Percentiles rank a stretch among this genome's conserved stretches.
These are phyloP conservation scores for Boletus huronensis DNA, from an alignment of 768 basidiomycete genomes.

Conservation along the genomic window DNA sequence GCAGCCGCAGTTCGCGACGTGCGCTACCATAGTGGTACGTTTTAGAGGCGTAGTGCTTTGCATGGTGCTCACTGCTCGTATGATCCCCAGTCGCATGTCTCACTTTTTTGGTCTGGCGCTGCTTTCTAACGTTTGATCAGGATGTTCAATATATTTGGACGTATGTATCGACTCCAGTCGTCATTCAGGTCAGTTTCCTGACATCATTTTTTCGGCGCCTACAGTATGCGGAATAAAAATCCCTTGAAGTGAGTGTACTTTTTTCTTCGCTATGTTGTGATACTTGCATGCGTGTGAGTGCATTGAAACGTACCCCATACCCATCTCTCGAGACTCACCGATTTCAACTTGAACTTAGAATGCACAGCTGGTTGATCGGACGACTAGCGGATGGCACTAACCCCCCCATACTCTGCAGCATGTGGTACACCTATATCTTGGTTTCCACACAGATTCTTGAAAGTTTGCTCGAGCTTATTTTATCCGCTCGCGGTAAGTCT, in stretches of 20 bases:
- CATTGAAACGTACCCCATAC: background rate
- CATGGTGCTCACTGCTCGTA: too few relatives aligned
- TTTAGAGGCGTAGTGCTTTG: too few relatives aligned
- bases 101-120: constrained; percentile 12
- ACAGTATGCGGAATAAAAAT: constrained; percentile 23
- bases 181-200: background rate
- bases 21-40: constrained; percentile 11
- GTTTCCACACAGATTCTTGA: background rate
- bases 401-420: too few relatives aligned
- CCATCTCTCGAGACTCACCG: background rate
- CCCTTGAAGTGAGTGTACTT: constrained; percentile 31
- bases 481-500: constrained; percentile 15
- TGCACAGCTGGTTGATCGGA: constrained; percentile 9
- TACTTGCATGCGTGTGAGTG: constrained; percentile 22
- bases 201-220: background rate
- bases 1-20: constrained; percentile 5
- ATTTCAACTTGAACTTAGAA: constrained; percentile 3
- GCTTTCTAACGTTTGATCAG: constrained; percentile 13
- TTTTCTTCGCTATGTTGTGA: constrained; percentile 25
- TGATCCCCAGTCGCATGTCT: constrained; percentile 15
- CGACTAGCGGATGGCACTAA: constrained; percentile 2
- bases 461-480: constrained; percentile 14
- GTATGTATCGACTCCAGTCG: constrained; percentile 10
- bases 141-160: constrained; percentile 22
- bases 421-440: background rate